Evolutionary conservation across 2,329 filamentous ascomycete species (phyloP).

Genomic region (Neofusicoccum umdonicola): DNA sequence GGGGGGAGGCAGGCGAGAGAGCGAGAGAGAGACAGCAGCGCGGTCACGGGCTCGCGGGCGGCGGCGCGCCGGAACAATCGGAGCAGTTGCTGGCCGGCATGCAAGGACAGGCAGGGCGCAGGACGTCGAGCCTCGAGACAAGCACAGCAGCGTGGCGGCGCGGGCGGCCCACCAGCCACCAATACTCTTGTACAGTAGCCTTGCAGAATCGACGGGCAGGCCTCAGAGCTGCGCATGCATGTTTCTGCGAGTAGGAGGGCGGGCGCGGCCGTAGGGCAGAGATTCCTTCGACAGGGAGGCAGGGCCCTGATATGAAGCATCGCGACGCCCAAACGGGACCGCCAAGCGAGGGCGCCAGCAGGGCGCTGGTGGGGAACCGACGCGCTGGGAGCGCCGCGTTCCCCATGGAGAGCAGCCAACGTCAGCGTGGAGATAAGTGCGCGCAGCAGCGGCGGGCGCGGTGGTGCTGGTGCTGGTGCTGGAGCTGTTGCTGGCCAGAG

Average conservation of each 20-base stretch:
- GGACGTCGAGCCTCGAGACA: not conserved
- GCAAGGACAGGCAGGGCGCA: not conserved
- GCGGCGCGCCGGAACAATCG: not conserved
- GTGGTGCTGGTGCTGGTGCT: no score
- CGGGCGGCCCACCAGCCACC: constrained; percentile 30
- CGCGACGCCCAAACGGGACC: not conserved
- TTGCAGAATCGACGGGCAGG: constrained; percentile 31
- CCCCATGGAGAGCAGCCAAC: not conserved
- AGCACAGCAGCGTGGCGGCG: constrained; percentile 6
- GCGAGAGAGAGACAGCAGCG: not conserved
- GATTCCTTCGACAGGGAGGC: constrained; percentile 2
- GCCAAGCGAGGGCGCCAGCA: not conserved
- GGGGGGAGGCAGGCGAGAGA: not conserved
- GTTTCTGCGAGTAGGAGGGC: not conserved
- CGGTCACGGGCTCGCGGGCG: not conserved
- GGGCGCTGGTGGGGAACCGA: constrained; percentile 12
- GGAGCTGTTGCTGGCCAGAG: not conserved
- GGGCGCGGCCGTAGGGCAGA: constrained; percentile 14
- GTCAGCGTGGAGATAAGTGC: constrained; percentile 2
- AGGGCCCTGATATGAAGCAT: not conserved
- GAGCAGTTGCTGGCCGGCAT: not conserved
- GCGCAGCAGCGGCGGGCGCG: no score
- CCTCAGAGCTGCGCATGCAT: not conserved
- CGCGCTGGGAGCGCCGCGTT: not conserved
- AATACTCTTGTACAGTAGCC: constrained; percentile 37